Base-by-base conservation (phyloP, 2,329 filamentous ascomycete genomes). In the Diatrype stigma region DNA sequence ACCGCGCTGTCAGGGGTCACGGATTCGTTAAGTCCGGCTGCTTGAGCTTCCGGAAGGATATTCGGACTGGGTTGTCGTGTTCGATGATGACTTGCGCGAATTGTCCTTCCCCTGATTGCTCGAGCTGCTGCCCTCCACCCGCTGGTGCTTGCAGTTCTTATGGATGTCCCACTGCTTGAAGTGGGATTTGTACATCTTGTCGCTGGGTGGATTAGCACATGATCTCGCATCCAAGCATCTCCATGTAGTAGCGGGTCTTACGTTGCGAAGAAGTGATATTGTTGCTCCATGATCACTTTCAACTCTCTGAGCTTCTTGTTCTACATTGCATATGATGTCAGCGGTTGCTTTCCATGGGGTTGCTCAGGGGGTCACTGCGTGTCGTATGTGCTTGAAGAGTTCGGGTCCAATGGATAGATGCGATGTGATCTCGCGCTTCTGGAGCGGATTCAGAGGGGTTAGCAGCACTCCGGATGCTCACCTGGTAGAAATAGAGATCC, bases 231-330 rank as follows among this genome's bases (percentile, higher is more conserved):
- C 14, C 34, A 37, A 6, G 34, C 6, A 7, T 7, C 16, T 16
- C n/a, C 6, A 37, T 37, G n/a, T 44, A 23, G 7, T 19, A 44
- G 21, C 23, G 28, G 17, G n/a, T n/a, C 45, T 2, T 32, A 46
- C 45, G 45, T 46, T 17, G 45, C 45, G 45, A 46, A 46, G 45
- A 46, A 46, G 28, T 46, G 45, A 23, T 46, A 46, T 14, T 46
- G 23, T 32, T 46, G 45, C n/a, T 46, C 45, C 45, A 46, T 46
- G 28, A 46, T 46, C 17, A 19, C 19, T 26, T 46, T 46, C 17
- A 46, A n/a, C 17, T 46, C 45, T 17, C 32, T 32, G 45, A 46
- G 45, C 32, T 46, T 46, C 28, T 46, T 46, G 45, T 46, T 46
- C 45, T 37, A 37, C 16, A 37, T 30, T 30, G 26, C 34, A 14